phyloP scores from a whole-genome alignment of 1,284 basidiomycete species.

The Malassezia furfur region DNA sequence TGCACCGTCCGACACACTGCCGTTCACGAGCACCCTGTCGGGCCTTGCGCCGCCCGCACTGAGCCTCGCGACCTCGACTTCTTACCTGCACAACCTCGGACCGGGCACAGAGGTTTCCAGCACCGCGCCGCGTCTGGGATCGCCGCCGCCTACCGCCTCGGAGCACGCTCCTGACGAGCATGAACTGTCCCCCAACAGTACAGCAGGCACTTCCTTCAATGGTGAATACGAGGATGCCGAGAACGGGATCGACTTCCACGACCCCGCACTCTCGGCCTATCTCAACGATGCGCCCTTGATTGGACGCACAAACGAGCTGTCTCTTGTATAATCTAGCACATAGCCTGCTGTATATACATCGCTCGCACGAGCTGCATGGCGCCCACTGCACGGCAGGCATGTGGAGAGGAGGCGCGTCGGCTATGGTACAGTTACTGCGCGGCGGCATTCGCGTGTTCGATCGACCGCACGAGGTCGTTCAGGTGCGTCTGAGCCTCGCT shows the following conservation, averaged over 20 bases:
- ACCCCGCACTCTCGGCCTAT: neutral
- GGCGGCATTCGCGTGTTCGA: constrained; percentile 4
- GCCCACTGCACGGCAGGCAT: neutral
- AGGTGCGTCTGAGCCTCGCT: constrained; percentile 17
- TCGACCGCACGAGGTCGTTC: constrained; percentile 17
- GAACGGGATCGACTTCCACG: constrained; percentile 8
- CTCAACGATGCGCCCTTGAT: neutral
- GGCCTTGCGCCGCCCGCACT: constrained; percentile 14
- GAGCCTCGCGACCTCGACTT: constrained; percentile 8
- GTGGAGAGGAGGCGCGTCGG: neutral
- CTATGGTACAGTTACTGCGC: neutral
- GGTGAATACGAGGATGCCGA: constrained; percentile 41
- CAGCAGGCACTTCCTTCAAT: constrained; percentile 16
- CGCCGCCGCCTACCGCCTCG: constrained; percentile 21
- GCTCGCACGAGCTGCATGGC: neutral
- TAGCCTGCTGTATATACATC: constrained; percentile 2
- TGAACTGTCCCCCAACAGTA: constrained; percentile 23
- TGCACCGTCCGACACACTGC: neutral
- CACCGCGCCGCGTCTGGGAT: constrained; percentile 20
- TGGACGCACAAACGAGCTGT: constrained; percentile 1
- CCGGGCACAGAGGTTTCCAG: constrained; percentile 9
- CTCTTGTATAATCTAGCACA: constrained; percentile 6
- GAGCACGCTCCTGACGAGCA: constrained; percentile 23
- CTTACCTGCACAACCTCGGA: constrained; percentile 3
- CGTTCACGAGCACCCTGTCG: constrained; percentile 8